Evolutionary conservation across 805 yeast species (phyloP), one percentile per base, ranked within the genome.

Genomic region (Candida peoriensis): DNA sequence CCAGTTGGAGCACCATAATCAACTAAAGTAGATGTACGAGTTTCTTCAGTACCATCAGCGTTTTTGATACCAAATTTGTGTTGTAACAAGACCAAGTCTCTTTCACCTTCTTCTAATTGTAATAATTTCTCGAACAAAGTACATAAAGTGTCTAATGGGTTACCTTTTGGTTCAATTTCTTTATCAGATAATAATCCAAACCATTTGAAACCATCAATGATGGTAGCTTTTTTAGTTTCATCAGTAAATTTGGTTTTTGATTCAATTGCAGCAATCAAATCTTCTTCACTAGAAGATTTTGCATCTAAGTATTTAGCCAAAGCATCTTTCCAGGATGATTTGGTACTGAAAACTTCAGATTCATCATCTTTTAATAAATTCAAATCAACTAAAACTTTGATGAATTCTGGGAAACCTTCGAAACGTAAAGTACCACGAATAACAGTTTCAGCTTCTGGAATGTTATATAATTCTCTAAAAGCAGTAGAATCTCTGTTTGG

Each of bases 371-470:
- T 79, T 58, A 93, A 73, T 75, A 93, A 81, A 18, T 96, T 97
- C 51, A 88, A 66, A 64, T 90, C 97, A 39, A 93, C 97, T 33
- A 93, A 74, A 30, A 82, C 97, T 70, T 89, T 89, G 62, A 89
- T 81, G 62, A 93, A 90, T 69, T 90, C 96, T 41, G 97, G 96
- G 90, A 93, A 93, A 33, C 98, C 98, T 70, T 88, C 97, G 78
- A 74, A 93, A 70, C 98, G 79, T 60, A 93, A 74, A 45, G 98
- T 93, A 58, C 98, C 98, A 72, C 98, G 84, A 56, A 93, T 76
- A 43, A 90, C 87, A 41, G 96, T 87, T 58, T 93, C 87, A 48
- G 97, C 97, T 72, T 93, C 98, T 48, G 98, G 98, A 43, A 93
- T 93, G 56, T 75, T 64, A 67, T 93, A 93, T 49, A 89, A 77